phyloP scores from a whole-genome alignment of 2,329 filamentous ascomycete species.

The Celoporthe dispersa region DNA sequence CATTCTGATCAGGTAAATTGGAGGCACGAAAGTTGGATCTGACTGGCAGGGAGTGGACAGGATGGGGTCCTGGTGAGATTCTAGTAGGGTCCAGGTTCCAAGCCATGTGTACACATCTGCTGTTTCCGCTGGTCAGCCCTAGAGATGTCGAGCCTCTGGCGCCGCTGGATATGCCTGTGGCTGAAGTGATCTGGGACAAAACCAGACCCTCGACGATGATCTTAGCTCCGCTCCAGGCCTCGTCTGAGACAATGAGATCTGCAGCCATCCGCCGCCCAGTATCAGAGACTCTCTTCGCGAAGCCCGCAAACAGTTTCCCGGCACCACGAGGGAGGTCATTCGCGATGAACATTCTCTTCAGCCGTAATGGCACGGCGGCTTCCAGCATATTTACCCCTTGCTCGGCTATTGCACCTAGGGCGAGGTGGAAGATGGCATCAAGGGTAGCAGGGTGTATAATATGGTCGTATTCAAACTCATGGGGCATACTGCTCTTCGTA shows the following conservation, averaged over 20 bases:
- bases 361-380: background rate
- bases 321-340: background rate
- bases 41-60: background rate
- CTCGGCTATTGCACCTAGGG: background rate
- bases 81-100: constrained; percentile 4
- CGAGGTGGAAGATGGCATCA: constrained; percentile 10
- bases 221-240: background rate
- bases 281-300: too few species aligned
- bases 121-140: background rate
- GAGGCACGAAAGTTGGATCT: background rate
- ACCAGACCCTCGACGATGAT: background rate
- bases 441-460: constrained; percentile 14
- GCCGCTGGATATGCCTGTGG: background rate
- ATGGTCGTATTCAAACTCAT: constrained; percentile 5
- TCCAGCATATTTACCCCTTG: background rate
- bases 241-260: constrained; percentile 11
- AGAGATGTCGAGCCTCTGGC: background rate
- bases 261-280: background rate
- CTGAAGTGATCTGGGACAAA: constrained; percentile 1
- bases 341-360: constrained; percentile 3
- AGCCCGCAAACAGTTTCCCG: background rate
- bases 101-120: background rate
- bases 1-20: background rate
- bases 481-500: constrained; percentile 1
- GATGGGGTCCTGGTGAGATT: background rate